Conservation (phyloP, 345 rosid genomes). For the Aquilaria sinensis region DNA sequence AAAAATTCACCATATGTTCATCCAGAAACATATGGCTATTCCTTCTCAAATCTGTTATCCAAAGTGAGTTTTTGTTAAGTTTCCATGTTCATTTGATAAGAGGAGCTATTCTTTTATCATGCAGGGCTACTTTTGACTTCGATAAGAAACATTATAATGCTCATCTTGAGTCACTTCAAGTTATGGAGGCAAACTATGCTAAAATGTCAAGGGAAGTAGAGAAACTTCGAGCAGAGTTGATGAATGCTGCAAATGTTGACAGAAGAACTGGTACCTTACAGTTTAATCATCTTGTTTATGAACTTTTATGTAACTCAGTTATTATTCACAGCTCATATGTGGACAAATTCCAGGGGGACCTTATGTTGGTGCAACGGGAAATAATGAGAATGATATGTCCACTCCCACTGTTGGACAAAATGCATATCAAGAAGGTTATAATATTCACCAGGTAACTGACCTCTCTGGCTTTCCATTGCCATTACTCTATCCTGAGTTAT, state of each 20-base stretch:
- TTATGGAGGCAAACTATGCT: constrained; percentile 81
- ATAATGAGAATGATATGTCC: constrained; percentile 45
- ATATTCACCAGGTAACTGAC: constrained; percentile 52
- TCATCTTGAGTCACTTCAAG: constrained; percentile 90
- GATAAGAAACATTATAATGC: constrained; percentile 86
- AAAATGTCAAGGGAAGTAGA: constrained; percentile 91
- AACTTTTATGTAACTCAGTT: not conserved
- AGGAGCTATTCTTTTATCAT: constrained; percentile 10
- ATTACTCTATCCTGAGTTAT: not conserved
- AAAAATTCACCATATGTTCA: too few relatives aligned
- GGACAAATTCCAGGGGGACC: constrained; percentile 43
- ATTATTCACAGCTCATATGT: constrained; percentile 9
- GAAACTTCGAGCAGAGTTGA: constrained; percentile 79
- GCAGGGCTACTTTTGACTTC: constrained; percentile 80
- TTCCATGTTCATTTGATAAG: not conserved
- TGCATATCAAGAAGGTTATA: constrained; percentile 49
- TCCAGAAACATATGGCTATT: not conserved
- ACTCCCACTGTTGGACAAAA: constrained; percentile 42
- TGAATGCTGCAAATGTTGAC: constrained; percentile 47
- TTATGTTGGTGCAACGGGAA: constrained; percentile 44
- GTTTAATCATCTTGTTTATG: constrained; percentile 2
- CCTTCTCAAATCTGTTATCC: not conserved
- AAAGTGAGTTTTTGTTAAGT: not conserved
- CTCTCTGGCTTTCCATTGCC: constrained; percentile 5
- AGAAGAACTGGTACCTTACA: constrained; percentile 46